Evolutionary conservation across 768 basidiomycete genomes (phyloP), one percentile per base, ranked within the genome.

Genomic region (Termitomyces sp.): DNA sequence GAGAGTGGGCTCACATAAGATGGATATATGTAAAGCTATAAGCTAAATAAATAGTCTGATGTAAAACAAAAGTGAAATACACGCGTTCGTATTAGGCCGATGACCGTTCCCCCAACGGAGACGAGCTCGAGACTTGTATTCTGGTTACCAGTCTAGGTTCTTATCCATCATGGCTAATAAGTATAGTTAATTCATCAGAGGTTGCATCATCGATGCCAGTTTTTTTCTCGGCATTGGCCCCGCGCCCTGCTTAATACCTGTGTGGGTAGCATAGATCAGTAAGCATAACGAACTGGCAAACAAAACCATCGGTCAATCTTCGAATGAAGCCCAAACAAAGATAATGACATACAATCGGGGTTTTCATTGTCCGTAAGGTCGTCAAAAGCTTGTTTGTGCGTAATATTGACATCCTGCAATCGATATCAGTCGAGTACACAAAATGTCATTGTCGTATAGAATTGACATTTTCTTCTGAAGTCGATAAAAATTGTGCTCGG

Each of bases 281-380:
- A 77, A 9, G 73, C 68, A 59, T 78, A 78, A 50, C 75, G 74
- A 67, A 77, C 75, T 78, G 61, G 9, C 14, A 42, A 43, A 46
- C 56, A 25, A 47, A 14, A 49, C 29, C 52, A 53, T 14, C 9
- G 42, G 7, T 11, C 34, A 25, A 47, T 20, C 8, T 31, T 49
- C 15, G 25, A 56, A 47, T 12, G 4, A 48, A 49, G 29, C 47
- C 47, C 36, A 25, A 17, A 10, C 31, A 15, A 47, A 14, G 15
- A 69, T 34, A 34, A 46, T 9, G 25, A 69, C 77, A 62, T 62
- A 77, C 77, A 80, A 60, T 79, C 77, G 56, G 77, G 75, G 66
- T 84, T 84, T 65, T 82, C 75, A 37, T 66, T 62, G 65, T 84
- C 82, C 11, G 82, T 84, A 31, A 82, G 67, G 66, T 83, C 82